Evolutionary conservation across 768 basidiomycete genomes (phyloP).

Genomic region (Leucogyrophana mollusca): DNA sequence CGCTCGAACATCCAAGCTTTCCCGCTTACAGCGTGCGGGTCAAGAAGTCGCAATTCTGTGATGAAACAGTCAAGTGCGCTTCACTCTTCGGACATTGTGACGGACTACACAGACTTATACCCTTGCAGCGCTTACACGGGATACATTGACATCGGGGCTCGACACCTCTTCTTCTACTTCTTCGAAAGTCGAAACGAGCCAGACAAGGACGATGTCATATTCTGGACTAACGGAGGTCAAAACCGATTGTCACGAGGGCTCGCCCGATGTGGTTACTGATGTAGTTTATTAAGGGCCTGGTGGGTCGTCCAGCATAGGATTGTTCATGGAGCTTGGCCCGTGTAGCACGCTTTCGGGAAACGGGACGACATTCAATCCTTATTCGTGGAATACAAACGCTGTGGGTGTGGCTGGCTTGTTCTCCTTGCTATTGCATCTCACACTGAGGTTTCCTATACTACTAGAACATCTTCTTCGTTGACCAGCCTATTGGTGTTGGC

Average conservation of each 20-base stretch:
- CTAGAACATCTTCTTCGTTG: conserved; percentile 42
- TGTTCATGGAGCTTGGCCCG: conserved; percentile 79
- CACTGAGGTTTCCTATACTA: no score
- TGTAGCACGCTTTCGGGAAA: conserved; percentile 58
- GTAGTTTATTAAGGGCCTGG: conserved; percentile 37
- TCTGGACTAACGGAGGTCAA: conserved; percentile 55
- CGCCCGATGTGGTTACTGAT: not conserved
- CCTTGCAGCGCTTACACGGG: conserved; percentile 54
- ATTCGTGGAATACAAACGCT: conserved; percentile 69
- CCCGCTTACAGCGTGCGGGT: conserved; percentile 42
- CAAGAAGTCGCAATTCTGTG: conserved; percentile 38
- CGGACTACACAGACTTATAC: no score
- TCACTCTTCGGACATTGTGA: no score
- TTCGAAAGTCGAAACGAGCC: conserved; percentile 67
- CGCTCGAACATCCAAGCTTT: conserved; percentile 42
- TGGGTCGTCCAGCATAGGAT: conserved; percentile 56
- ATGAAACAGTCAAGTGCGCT: conserved; percentile 36
- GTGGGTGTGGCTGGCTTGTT: no score
- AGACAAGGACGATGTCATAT: conserved; percentile 55
- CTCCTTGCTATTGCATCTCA: no score
- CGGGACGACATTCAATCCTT: conserved; percentile 51
- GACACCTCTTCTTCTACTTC: conserved; percentile 73
- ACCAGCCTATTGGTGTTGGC: conserved; percentile 45
- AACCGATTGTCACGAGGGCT: conserved; percentile 24
- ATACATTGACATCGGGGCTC: conserved; percentile 64